phyloP scores from a whole-genome alignment of 23 red algal genomes.

The Gracilaria vermiculophylla region DNA sequence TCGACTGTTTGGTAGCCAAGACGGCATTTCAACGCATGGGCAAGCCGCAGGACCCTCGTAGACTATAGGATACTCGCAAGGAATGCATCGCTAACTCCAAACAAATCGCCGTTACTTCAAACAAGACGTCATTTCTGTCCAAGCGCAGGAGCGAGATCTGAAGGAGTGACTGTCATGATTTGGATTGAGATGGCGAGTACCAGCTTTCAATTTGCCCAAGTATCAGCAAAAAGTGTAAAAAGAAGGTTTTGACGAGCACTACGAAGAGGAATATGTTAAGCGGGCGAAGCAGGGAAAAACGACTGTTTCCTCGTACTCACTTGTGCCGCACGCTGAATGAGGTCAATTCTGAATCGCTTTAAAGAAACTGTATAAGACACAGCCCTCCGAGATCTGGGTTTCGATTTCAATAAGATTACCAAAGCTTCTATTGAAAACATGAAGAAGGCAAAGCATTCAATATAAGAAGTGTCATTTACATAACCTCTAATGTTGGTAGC shows the following conservation, averaged over 20 bases:
- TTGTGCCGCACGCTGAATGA: neutral
- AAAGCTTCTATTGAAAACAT: neutral
- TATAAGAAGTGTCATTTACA: neutral
- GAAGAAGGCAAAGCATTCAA: neutral
- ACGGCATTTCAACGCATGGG: neutral
- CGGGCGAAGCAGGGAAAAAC: neutral
- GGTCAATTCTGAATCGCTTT: neutral
- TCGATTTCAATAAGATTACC: neutral
- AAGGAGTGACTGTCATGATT: neutral
- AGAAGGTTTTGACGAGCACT: conserved; percentile 12
- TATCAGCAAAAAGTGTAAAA: neutral
- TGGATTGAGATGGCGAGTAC: neutral
- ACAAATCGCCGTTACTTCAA: no score
- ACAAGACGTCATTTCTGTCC: neutral
- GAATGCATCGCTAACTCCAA: no score
- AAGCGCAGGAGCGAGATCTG: neutral
- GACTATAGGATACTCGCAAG: neutral
- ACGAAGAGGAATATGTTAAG: neutral
- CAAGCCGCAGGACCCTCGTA: neutral
- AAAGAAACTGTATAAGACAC: neutral
- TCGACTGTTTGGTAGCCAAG: neutral
- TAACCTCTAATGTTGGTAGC: neutral
- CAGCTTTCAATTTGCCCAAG: neutral
- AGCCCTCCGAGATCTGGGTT: conserved; percentile 7
- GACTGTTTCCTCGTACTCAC: neutral